Base-by-base conservation (phyloP, 2,329 filamentous ascomycete genomes). In the Cyanodermella asteris region DNA sequence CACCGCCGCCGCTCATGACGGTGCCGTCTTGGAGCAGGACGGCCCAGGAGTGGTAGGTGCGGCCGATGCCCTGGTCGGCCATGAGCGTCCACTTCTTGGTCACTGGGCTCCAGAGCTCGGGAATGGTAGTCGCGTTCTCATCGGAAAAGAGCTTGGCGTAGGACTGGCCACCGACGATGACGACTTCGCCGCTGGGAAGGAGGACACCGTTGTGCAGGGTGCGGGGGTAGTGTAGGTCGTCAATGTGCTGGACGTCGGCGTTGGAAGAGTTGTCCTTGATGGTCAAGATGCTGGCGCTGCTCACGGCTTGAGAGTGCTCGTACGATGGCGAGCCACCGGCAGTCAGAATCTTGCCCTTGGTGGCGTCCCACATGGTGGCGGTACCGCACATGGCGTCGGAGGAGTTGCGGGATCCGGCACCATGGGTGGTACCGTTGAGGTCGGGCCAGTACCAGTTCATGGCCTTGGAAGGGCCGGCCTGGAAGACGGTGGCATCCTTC, bases 401-500 rank as follows among this genome's bases (percentile, higher is more conserved):
- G 6, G 46, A 45, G 13, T 41, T 45, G 4, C 60, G 46, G 3
- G 31, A 43, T 0, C 61, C 61, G 1, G 59, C 61, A 7, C 38
- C 32, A 3, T 34, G 33, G 10, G 49, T 36, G 10, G 39, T 38
- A 2, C 63, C 62, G 16, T 38, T 40, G 5, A 51, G 54, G 2
- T 35, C 36, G 1, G 53, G 59, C 16, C 46, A 44, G 34, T 57
- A 68, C 64, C 64, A 70, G 36, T 69, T 56, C 55, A 65, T 64
- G 2, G 46, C 43, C 23, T 44, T 53, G 27, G 52, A 56, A 1
- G 61, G 62, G 0, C 62, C 62, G 3, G 59, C 62, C 34, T 66
- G 61, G 38, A 66, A 62, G 5, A 62, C 50, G 10, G 41, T 50
- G 5, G 44, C 43, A 26, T 47, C 39, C 31, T 50, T 59, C 53